Conservation (phyloP, 192 early-diverging fungal species). For the Coemansia aciculifera region DNA sequence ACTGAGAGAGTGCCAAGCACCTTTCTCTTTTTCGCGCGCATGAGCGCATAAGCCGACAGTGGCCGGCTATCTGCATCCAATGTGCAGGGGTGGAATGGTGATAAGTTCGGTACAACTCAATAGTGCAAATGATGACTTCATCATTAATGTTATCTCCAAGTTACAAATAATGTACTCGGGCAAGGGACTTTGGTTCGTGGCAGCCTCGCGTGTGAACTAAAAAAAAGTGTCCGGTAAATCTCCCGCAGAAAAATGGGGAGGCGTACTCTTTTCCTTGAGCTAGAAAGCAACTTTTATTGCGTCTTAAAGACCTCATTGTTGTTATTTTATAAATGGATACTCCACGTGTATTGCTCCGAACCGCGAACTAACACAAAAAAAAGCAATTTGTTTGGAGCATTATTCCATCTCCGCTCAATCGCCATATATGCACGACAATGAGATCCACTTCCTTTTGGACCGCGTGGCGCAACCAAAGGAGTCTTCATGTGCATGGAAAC, state of each 20-base stretch:
- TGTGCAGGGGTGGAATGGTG: not conserved
- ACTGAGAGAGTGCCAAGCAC: not conserved
- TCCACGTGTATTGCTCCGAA: not conserved
- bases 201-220: not conserved
- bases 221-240: not conserved
- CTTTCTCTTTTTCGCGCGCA: not conserved
- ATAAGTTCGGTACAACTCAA: not conserved
- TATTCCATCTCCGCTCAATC: not conserved
- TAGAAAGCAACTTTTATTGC: not conserved
- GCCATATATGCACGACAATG: not conserved
- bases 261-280: not conserved
- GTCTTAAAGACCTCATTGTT: not conserved
- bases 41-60: not conserved
- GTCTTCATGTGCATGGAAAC: not conserved
- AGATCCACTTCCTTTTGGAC: not conserved
- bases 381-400: not conserved
- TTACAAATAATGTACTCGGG: not conserved
- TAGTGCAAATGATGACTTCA: not conserved
- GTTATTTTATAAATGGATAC: not conserved
- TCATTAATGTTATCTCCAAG: not conserved
- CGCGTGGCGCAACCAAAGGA: not conserved
- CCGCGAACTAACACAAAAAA: not conserved
- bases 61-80: constrained; percentile 1
- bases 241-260: not conserved
- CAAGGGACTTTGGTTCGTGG: not conserved